These are phyloP conservation scores for Chionographis japonica DNA, from an alignment of 106 monocot species.

Conservation along the genomic window DNA sequence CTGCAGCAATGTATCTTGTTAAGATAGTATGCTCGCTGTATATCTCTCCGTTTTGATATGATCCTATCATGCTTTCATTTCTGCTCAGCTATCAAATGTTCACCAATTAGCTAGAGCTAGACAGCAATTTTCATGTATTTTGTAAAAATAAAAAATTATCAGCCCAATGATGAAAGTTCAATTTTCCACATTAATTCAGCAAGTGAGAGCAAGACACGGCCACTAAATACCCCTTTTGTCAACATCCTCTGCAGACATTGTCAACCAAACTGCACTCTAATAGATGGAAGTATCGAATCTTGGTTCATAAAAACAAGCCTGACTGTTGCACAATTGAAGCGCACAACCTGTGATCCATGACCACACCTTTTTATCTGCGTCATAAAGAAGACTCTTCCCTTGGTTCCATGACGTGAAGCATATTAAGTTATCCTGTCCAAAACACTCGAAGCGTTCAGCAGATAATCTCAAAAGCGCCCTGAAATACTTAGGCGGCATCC, in stretches of 20 bases:
- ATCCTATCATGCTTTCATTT: no score
- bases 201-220: no score
- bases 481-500: constrained; percentile 84
- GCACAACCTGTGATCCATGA: constrained; percentile 82
- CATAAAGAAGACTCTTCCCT: constrained; percentile 73
- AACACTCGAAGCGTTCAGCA: constrained; percentile 83
- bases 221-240: constrained; percentile 20
- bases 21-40: no score
- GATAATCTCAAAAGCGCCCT: constrained; percentile 68
- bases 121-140: no score
- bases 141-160: no score
- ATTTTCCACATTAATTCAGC: no score
- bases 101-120: no score
- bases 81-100: no score
- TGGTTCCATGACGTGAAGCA: constrained; percentile 92
- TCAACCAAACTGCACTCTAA: constrained; percentile 2
- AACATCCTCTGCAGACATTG: not conserved
- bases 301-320: constrained; percentile 82
- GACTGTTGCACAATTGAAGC: constrained; percentile 74
- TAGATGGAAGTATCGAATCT: constrained; percentile 62
- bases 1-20: no score
- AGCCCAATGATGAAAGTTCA: no score
- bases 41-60: no score
- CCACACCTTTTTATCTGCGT: constrained; percentile 71
- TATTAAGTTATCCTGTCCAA: constrained; percentile 83